Base-by-base conservation (phyloP, 1,139 yeast species). In the Spathaspora sp. region DNA sequence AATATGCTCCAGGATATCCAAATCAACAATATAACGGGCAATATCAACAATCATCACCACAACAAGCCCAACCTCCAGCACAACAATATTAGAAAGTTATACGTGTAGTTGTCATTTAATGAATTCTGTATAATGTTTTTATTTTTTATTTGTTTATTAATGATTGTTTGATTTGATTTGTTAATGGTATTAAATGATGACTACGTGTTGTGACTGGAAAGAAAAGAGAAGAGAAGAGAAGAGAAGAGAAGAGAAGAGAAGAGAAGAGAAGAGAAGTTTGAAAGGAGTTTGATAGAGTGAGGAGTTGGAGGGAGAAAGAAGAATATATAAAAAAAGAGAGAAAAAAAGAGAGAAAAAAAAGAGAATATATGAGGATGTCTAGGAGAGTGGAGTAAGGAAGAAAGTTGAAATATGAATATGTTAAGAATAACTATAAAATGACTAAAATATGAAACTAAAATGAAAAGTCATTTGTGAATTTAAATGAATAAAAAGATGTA, bases 1-100 rank as follows among this genome's bases (percentile, higher is more conserved):
- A 48, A 38, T 62, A 57, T 29, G 68, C 63, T 46, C 62, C 60
- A 40, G 66, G 65, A 3, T 59, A 60, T 50, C 61, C 65, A 3
- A 63, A 62, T 34, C 70, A 60, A 43, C 61, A 51, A 45, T 29
- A 43, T 23, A 42, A 43, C 46, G 47, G 42, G 43, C 51, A 41
- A 26, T 48, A 46, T 39, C 57, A 47, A 39, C 57, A 47, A 37
- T 55, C 47, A 38, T 54, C 45, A 41, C 44, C 29, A 39, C 44
- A 43, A 38, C 46, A 23, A 36, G 13, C 34, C 5, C 42, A 42
- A 25, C 44, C 38, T 36, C 39, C 43, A 24, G 36, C 46, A 18
- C 48, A 42, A 37, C 46, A 39, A 29, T 47, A 39, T 41, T 45
- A 47, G 18, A 15, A 6, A 15, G 9, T 13, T 27, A 13, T 16